Percentiles rank a stretch among this genome's conserved stretches.
Conservation (phyloP, 2,329 filamentous ascomycete species). For the Claviceps digitariae region DNA sequence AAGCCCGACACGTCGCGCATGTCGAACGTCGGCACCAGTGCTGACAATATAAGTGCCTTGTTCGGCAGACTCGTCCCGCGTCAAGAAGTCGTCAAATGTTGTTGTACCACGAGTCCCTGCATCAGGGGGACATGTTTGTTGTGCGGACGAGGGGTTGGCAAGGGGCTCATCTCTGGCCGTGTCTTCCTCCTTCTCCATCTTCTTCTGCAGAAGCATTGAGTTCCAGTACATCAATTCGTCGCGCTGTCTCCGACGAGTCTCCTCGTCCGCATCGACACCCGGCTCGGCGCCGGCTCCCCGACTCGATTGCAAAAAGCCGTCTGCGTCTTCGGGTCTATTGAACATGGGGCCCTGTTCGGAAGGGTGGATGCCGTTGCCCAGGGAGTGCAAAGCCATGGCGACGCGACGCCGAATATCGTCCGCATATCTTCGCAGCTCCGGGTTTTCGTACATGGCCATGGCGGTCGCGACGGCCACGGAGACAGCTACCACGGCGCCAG, state of each 20-base stretch:
- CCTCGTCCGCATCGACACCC: conserved; percentile 49
- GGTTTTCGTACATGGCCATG: conserved; percentile 49
- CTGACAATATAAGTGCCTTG: conserved; percentile 45
- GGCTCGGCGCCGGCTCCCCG: conserved; percentile 25
- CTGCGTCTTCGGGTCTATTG: conserved; percentile 52
- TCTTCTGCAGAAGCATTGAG: conserved; percentile 35
- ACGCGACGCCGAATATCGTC: conserved; percentile 48
- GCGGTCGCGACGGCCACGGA: conserved; percentile 44
- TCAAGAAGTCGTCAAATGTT: conserved; percentile 47
- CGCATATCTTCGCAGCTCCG: conserved; percentile 47
- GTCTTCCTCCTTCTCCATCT: conserved; percentile 25
- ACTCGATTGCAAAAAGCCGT: conserved; percentile 46
- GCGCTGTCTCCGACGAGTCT: conserved; percentile 44
- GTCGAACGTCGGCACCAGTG: conserved; percentile 33
- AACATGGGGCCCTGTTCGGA: conserved; percentile 39
- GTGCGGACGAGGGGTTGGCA: too few relatives aligned
- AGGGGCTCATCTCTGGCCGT: too few relatives aligned
- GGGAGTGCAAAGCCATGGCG: conserved; percentile 43
- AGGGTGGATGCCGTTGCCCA: conserved; percentile 43
- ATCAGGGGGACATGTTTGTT: not conserved
- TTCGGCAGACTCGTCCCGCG: conserved; percentile 35
- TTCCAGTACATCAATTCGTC: conserved; percentile 58
- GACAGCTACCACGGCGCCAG: conserved; percentile 45
- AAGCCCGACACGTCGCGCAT: conserved; percentile 27
- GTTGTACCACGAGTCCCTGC: conserved; percentile 16